Percentiles rank a stretch among this genome's conserved stretches.
phyloP scores from a whole-genome alignment of 768 basidiomycete species.

The Gloeopeniophorella convolvens region DNA sequence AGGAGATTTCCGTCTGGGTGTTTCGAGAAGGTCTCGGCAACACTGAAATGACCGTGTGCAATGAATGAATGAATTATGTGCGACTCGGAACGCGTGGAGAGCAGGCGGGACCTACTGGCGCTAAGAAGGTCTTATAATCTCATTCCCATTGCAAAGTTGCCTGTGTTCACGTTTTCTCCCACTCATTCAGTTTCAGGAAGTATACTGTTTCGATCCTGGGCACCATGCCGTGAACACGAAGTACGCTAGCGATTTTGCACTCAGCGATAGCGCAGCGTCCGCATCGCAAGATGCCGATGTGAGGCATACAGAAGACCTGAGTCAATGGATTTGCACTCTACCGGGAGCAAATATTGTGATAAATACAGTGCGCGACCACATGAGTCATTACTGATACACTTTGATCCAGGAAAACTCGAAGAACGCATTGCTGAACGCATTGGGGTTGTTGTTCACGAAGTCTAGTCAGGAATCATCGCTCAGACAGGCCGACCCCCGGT shows the following conservation, averaged over 20 bases:
- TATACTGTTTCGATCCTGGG: background rate
- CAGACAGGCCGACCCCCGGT: background rate
- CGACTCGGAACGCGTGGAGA: background rate
- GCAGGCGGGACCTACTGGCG: background rate
- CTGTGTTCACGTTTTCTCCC: background rate
- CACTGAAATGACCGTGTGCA: background rate
- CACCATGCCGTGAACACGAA: background rate
- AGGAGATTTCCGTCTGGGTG: too few species aligned
- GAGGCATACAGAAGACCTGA: too few species aligned
- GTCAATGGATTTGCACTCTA: too few species aligned
- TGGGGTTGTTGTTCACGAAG: conserved; percentile 14
- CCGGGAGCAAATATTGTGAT: too few species aligned
- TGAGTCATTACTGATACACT: conserved; percentile 8
- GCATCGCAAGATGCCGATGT: background rate
- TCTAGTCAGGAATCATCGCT: background rate
- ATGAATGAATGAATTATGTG: conserved; percentile 5
- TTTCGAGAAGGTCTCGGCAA: background rate
- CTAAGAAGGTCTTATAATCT: too few species aligned
- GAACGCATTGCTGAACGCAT: conserved; percentile 10
- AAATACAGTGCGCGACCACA: background rate
- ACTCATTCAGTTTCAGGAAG: too few species aligned
- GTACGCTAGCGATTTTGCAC: background rate
- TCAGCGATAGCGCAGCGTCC: conserved; percentile 1
- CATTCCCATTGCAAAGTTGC: background rate
- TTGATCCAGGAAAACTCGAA: conserved; percentile 18